phyloP scores from a whole-genome alignment of 805 yeast genomes.

The Candida piceae region DNA sequence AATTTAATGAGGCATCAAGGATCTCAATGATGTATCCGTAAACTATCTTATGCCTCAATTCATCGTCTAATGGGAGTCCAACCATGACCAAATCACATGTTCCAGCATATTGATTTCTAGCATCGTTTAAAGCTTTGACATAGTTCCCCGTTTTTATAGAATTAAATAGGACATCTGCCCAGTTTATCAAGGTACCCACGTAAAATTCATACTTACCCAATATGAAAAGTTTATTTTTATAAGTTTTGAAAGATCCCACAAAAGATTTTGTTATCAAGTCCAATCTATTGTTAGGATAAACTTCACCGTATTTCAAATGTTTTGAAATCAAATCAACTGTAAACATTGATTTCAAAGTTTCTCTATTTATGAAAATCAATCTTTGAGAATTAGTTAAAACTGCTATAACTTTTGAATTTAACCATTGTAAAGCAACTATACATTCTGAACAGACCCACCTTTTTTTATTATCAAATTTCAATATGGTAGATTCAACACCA shows the following conservation, averaged over 20 bases:
- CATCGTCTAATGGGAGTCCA: constrained; percentile 49
- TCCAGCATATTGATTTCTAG: constrained; percentile 49
- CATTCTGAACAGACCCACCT: constrained; percentile 43
- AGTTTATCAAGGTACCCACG: constrained; percentile 56
- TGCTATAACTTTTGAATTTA: constrained; percentile 35
- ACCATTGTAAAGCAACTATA: constrained; percentile 56
- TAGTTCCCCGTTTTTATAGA: constrained; percentile 46
- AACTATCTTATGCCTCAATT: constrained; percentile 43
- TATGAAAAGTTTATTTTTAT: constrained; percentile 44
- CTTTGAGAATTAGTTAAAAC: constrained; percentile 43
- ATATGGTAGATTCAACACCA: constrained; percentile 18
- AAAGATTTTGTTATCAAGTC: constrained; percentile 15
- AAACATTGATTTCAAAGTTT: constrained; percentile 32
- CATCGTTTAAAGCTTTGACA: constrained; percentile 50
- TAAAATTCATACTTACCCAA: constrained; percentile 48
- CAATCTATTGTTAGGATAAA: constrained; percentile 8
- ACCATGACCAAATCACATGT: constrained; percentile 43
- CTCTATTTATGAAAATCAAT: constrained; percentile 37
- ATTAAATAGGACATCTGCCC: constrained; percentile 61
- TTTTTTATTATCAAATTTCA: constrained; percentile 36
- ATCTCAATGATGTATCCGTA: constrained; percentile 51
- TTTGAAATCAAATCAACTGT: constrained; percentile 35
- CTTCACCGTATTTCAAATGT: constrained; percentile 28
- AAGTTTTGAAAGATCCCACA: constrained; percentile 31
- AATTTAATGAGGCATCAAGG: constrained; percentile 46